phyloP scores from a whole-genome alignment of 257 asterid species.

The Fraxinus anomala region DNA sequence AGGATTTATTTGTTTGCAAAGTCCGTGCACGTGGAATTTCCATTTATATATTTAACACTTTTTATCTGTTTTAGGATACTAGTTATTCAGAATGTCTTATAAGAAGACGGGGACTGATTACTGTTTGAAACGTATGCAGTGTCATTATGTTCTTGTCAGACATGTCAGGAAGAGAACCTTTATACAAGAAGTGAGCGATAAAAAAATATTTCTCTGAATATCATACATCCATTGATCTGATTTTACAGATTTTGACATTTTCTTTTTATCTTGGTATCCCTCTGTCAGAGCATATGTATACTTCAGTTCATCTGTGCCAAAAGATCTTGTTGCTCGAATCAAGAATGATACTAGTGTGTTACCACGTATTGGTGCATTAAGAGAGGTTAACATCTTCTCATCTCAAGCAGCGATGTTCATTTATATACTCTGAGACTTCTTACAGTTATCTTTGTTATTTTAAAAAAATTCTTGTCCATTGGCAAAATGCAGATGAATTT shows the following conservation, averaged over 20 bases:
- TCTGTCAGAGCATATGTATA: conserved; percentile 81
- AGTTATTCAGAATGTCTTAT: conserved; percentile 18
- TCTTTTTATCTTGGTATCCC: conserved; percentile 22
- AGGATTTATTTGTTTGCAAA: neutral
- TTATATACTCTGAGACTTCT: neutral
- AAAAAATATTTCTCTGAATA: conserved; percentile 17
- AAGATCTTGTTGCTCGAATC: conserved; percentile 75
- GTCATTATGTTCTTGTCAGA: conserved; percentile 94
- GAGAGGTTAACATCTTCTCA: conserved; percentile 62
- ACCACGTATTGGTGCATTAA: conserved; percentile 95
- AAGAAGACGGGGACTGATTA: conserved; percentile 40
- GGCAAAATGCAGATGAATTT: conserved; percentile 75
- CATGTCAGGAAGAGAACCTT: conserved; percentile 99
- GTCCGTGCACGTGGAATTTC: neutral
- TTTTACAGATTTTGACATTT: conserved; percentile 22
- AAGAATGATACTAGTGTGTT: conserved; percentile 87
- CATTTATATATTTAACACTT: neutral
- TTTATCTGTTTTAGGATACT: conserved; percentile 12
- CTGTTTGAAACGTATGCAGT: conserved; percentile 53
- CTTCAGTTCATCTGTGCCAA: conserved; percentile 82
- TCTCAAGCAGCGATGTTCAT: conserved; percentile 16
- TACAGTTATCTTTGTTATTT: neutral
- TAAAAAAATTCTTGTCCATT: conserved; percentile 20
- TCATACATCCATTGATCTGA: conserved; percentile 4
- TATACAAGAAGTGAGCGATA: conserved; percentile 76